Base-by-base conservation (phyloP, 441 rosid genomes). In the Raphanus hybrid region DNA sequence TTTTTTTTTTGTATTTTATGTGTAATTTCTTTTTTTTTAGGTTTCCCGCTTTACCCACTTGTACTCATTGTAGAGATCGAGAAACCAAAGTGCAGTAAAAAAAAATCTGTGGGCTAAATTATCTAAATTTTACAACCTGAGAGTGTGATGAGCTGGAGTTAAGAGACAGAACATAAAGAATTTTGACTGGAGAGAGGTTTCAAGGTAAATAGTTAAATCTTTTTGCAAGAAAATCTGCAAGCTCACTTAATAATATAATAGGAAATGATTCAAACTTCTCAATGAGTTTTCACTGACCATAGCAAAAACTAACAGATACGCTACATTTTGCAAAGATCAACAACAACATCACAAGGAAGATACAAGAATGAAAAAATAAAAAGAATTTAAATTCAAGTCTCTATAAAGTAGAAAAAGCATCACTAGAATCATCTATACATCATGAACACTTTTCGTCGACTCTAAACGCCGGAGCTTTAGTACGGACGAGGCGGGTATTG, bases 401-500 rank as follows among this genome's bases (percentile, higher is more conserved):
- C 58, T 67, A 77, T 12, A 65, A 61, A 15, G 26, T 54, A 54
- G 3, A 54, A 54, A 74, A 39, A 61, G 55, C 58, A 67, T 45
- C 61, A 54, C 59, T 39, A 48, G 16, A 1, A 37, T 27, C 37
- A 67, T 68, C 78, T 73, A 54, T 66, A 71, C 82, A 75, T 70
- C 69, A 45, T 11, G 18, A 62, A 43, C 35, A 63, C 27, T 58
- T 32, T 16, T n/a, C 8, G 11, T 55, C 34, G 26, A 23, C 26
- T 20, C 71, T 58, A 69, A 70, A 59, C 57, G 41, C 64, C 12
- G 29, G 74, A 10, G 54, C 65, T 66, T 82, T 75, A 88, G 86
- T 92, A 88, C 0, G 84, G 93, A 37, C 84, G 92, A 1, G 90
- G 92, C 41, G 92, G 97, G 82, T 86, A 88, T 16, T 70, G 70